These are phyloP conservation scores for Huntiella abstrusa DNA, from an alignment of 2,329 filamentous ascomycete species.

Conservation along the genomic window DNA sequence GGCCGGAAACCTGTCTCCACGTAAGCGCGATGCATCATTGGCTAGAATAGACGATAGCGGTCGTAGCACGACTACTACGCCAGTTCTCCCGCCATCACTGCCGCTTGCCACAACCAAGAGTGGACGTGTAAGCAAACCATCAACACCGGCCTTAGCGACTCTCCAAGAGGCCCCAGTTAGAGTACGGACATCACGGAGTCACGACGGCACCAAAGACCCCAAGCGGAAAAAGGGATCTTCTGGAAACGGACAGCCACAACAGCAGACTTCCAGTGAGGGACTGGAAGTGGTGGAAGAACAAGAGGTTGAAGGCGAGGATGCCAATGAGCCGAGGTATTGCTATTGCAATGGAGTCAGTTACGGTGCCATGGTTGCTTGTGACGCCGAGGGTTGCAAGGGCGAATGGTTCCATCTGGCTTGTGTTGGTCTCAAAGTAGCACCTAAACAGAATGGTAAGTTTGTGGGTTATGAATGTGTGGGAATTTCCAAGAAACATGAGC, in stretches of 20 bases:
- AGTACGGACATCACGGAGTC: slow-evolving; percentile 33
- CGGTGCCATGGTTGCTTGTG: slow-evolving; percentile 70
- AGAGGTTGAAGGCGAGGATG: slow-evolving; percentile 40
- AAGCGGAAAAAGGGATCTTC: slow-evolving; percentile 11
- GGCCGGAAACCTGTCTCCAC: neutral
- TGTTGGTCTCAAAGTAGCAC: slow-evolving; percentile 60
- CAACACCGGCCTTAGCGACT: slow-evolving; percentile 39
- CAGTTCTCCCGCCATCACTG: slow-evolving; percentile 25
- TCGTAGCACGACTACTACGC: slow-evolving; percentile 17
- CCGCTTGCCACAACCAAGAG: slow-evolving; percentile 42
- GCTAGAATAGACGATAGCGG: slow-evolving; percentile 4
- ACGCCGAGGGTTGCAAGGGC: slow-evolving; percentile 49
- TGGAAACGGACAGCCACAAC: slow-evolving; percentile 2
- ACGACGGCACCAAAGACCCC: slow-evolving; percentile 14
- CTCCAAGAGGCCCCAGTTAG: slow-evolving; percentile 34
- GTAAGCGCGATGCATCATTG: slow-evolving; percentile 7
- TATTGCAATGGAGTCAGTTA: slow-evolving; percentile 67
- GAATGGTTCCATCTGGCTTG: slow-evolving; percentile 78
- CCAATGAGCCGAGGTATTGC: slow-evolving; percentile 57
- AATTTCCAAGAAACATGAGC: no score
- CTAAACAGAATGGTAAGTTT: slow-evolving; percentile 53
- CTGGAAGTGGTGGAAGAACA: slow-evolving; percentile 17
- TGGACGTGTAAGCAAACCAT: slow-evolving; percentile 46
- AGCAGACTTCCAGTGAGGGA: slow-evolving; percentile 8
- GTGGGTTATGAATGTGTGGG: no score